These are phyloP conservation scores for Phlyctochytrium arcticum DNA, from an alignment of 192 early-diverging fungal genomes.

Conservation along the genomic window DNA sequence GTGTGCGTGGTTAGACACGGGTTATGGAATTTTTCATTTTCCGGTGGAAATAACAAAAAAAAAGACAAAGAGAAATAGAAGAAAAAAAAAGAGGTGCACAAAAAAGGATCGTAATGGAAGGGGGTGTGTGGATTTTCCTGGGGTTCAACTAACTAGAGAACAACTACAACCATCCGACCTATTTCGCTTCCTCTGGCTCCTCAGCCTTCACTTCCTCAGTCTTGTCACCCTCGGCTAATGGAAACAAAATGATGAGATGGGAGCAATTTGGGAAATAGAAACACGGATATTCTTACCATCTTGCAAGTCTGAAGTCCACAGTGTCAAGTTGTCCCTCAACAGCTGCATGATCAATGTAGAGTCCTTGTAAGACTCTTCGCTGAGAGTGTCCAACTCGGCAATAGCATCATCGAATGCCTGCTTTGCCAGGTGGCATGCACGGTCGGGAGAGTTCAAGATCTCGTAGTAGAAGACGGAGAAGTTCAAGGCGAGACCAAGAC, in stretches of 20 bases:
- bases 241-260: constrained; percentile 13
- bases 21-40: too few relatives aligned
- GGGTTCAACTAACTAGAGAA: too few relatives aligned
- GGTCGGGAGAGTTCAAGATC: constrained; percentile 96
- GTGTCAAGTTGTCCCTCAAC: constrained; percentile 96
- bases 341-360: constrained; percentile 99
- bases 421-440: constrained; percentile 95
- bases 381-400: constrained; percentile 96
- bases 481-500: constrained; percentile 95
- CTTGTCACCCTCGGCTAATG: constrained; percentile 48
- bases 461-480: constrained; percentile 99
- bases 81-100: too few relatives aligned
- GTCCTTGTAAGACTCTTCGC: constrained; percentile 99
- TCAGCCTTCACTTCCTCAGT: constrained; percentile 53
- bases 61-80: too few relatives aligned
- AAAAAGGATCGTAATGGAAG: too few relatives aligned
- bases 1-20: too few relatives aligned
- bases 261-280: neutral
- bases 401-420: constrained; percentile 99
- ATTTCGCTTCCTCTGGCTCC: constrained; percentile 48
- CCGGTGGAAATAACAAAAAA: too few relatives aligned
- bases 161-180: constrained; percentile 6
- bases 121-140: too few relatives aligned
- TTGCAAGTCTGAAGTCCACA: constrained; percentile 98
- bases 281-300: constrained; percentile 56